Base-by-base conservation (phyloP, 495 filamentous ascomycete genomes). In the Chlorociboria aeruginascens region DNA sequence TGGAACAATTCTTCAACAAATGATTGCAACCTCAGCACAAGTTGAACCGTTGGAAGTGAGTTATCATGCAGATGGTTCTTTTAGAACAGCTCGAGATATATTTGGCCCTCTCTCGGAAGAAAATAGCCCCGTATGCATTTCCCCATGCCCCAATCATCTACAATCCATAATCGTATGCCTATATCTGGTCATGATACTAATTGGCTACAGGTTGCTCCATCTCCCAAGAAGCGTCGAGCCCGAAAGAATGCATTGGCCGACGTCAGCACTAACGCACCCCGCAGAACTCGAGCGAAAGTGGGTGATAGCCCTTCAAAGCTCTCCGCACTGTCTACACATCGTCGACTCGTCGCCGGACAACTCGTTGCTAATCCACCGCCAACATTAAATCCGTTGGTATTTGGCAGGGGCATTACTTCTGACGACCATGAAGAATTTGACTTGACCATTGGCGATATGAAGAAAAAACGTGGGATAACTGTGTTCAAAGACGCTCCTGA, bases 21-120 rank as follows among this genome's bases (percentile, higher is more conserved):
- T 95, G 70, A 73, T 86, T 53, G 59, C 66, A 30, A 79, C 81
- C 13, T 89, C 87, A 0, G 59, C 60, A 16, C 65, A 69, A 6
- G 79, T 89, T n/a, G 77, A 81, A 53, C 78, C 86, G 7, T 74
- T 63, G 0, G 89, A 95, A 59, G 62, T 76, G 38, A 74, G 93
- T 14, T 89, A 81, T 60, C 65, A 76, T 64, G 36, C 72, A 61
- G 46, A 70, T 56, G 37, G 85, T 67, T 28, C 68, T 48, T 33
- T 70, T 69, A 53, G 76, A 73, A 61, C 79, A 65, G 61, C 52
- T 9, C 57, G 70, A 42, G 66, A 74, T 41, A 69, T 77, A 16
- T 76, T 73, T 52, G 70, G 66, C 14, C 65, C 59, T 16, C 65
- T 69, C 11, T 74, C 74, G 0, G 42, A 7, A 12, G 66, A 73